Evolutionary conservation across 1,284 basidiomycete species (phyloP), one percentile per base, ranked within the genome.

Genomic region (Vanrija humicola): DNA sequence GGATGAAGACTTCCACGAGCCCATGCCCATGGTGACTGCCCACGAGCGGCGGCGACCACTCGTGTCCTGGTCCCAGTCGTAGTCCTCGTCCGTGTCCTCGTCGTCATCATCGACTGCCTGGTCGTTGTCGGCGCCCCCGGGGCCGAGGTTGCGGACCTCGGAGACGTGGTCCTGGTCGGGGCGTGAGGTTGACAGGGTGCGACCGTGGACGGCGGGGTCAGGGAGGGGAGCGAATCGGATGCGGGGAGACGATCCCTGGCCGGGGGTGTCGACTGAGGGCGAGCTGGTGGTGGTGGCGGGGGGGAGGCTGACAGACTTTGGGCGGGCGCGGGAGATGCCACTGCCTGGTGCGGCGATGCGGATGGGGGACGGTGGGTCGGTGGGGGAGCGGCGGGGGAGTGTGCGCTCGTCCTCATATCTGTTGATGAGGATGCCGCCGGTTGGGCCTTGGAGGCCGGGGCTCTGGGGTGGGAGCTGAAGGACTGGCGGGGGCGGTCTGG

Each of bases 161-260:
- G 34, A 34, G 2, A 34, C 34, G 34, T 34, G 34, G 34, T 34
- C 34, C 34, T 8, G 71, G 40, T 18, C 40, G 15, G n/a, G 40
- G 40, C 40, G 40, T n/a, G 40, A 42, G 3, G 55, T 75, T 14
- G 70, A 73, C 5, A 75, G 61, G 14, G 72, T 74, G 9, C 75
- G 62, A 7, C 70, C 71, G 43, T 63, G 54, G 12, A 34, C 34
- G 34, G 34, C 34, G 1, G 75, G 73, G 56, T 75, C 72, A 18
- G 75, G 75, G 4, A 77, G 64, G 1, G 75, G 75, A 1, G 75
- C 75, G 43, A 77, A 77, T 16, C 75, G 64, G 56, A 77, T 77
- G 14, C 54, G 51, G 6, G 60, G 60, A 10, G 56, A 56, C 39
- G 50, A 21, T 26, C n/a, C 18, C 40, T n/a, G n/a, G 43, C 18